Evolutionary conservation across 1,284 basidiomycete species (phyloP).

Genomic region (Pyrrhoderma noxium): DNA sequence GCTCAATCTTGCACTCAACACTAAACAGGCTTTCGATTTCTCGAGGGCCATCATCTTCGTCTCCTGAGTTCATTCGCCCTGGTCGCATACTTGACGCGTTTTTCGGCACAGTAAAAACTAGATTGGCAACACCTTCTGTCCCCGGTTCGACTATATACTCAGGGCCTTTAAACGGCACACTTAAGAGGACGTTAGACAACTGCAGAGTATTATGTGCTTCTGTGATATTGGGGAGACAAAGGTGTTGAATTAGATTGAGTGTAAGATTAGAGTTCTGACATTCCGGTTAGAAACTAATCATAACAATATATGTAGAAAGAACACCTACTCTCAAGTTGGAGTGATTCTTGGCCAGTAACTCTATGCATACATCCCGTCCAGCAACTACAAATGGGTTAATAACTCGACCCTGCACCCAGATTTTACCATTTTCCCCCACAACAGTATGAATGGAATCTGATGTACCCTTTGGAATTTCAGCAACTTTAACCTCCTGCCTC

Average conservation of each 20-base stretch:
- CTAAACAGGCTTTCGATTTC: constrained; percentile 53
- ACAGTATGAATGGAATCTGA: constrained; percentile 46
- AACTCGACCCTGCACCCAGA: constrained; percentile 64
- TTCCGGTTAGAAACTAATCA: too few relatives aligned
- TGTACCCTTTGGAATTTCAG: constrained; percentile 44
- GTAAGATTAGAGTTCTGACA: constrained; percentile 58
- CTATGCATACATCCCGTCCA: constrained; percentile 61
- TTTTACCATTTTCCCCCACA: constrained; percentile 67
- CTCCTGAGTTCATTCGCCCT: constrained; percentile 37
- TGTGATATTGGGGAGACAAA: constrained; percentile 44
- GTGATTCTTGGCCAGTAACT: constrained; percentile 72
- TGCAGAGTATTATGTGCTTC: constrained; percentile 39
- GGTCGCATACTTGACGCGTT: constrained; percentile 55
- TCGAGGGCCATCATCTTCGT: constrained; percentile 30
- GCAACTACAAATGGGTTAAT: constrained; percentile 56
- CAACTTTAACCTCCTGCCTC: constrained; percentile 53
- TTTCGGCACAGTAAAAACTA: constrained; percentile 67
- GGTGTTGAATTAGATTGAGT: constrained; percentile 48
- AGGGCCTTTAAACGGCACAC: constrained; percentile 57
- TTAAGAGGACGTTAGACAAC: constrained; percentile 59
- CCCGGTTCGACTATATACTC: constrained; percentile 68
- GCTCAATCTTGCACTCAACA: constrained; percentile 45
- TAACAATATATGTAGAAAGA: constrained; percentile 1
- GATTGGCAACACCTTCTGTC: constrained; percentile 63
- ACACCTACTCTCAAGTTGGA: constrained; percentile 58